Conservation (phyloP, 176 grass and related monocot genomes). For the barley (Hordeum vulgare) region DNA sequence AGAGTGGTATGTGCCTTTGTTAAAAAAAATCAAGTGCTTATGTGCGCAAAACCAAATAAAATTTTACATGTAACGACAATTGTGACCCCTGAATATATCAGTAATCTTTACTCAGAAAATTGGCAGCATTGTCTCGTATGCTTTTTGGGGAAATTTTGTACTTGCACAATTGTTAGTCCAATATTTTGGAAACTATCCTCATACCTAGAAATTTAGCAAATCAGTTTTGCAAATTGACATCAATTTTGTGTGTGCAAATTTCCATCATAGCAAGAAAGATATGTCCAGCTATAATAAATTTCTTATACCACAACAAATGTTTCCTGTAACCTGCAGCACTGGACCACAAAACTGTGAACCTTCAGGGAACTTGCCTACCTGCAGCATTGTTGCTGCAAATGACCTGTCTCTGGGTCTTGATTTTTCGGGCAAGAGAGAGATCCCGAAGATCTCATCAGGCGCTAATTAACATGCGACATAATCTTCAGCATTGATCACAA, state of each 20-base stretch:
- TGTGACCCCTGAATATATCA: not conserved
- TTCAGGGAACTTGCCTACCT: constrained; percentile 26
- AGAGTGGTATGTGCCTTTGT: not conserved
- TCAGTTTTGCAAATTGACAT: too few species aligned
- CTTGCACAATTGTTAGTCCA: not conserved
- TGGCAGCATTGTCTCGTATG: not conserved
- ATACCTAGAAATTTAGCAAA: not conserved
- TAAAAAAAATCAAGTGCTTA: not conserved
- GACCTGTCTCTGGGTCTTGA: not conserved
- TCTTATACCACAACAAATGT: not conserved
- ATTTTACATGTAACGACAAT: not conserved
- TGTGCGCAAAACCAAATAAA: not conserved
- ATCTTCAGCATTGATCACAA: not conserved
- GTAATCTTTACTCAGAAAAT: not conserved
- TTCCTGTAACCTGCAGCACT: not conserved
- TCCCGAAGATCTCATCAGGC: not conserved
- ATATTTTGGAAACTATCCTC: not conserved
- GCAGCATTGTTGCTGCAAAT: not conserved
- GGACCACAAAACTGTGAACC: not conserved
- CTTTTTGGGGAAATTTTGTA: not conserved
- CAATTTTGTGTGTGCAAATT: too few species aligned
- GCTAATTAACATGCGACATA: not conserved
- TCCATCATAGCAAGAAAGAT: too few species aligned
- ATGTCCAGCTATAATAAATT: not conserved
- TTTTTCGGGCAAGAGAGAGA: not conserved